These are phyloP conservation scores for Dicorynia guianensis DNA, from an alignment of 306 rosid genomes.

Conservation along the genomic window DNA sequence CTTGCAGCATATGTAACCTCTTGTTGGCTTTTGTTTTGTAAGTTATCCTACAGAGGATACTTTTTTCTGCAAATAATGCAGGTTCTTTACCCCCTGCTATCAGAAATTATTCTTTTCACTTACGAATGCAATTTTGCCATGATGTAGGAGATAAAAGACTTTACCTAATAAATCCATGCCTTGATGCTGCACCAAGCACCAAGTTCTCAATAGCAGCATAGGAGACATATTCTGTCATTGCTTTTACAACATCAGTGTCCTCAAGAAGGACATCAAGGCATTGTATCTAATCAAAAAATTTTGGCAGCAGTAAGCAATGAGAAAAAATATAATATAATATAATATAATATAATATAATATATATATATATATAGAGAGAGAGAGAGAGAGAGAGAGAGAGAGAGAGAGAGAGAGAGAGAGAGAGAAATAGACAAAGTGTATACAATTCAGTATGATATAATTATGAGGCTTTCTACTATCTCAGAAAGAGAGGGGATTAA, in stretches of 20 bases:
- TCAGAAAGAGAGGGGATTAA: not conserved
- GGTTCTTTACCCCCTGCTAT: slow-evolving; percentile 6
- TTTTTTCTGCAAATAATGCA: not conserved
- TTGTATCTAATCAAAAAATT: slow-evolving; percentile 58
- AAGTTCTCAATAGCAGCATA: slow-evolving; percentile 79
- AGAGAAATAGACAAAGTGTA: no score
- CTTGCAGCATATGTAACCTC: no score
- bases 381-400: no score
- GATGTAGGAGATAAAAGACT: not conserved
- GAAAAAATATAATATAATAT: not conserved
- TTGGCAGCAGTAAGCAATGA: not conserved
- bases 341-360: no score
- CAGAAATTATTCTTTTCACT: not conserved
- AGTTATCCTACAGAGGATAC: not conserved
- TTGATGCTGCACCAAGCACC: slow-evolving; percentile 78
- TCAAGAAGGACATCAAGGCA: slow-evolving; percentile 88
- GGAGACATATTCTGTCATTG: slow-evolving; percentile 76
- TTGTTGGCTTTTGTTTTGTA: no score
- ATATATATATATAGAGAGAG: no score
- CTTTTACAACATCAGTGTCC: slow-evolving; percentile 77
- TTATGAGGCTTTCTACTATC: not conserved
- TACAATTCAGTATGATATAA: no score
- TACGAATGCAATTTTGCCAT: not conserved
- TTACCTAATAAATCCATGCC: slow-evolving; percentile 89
- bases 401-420: no score